Evolutionary conservation across 768 basidiomycete genomes (phyloP), one percentile per base, ranked within the genome.

Genomic region (Tulasnella sp.): DNA sequence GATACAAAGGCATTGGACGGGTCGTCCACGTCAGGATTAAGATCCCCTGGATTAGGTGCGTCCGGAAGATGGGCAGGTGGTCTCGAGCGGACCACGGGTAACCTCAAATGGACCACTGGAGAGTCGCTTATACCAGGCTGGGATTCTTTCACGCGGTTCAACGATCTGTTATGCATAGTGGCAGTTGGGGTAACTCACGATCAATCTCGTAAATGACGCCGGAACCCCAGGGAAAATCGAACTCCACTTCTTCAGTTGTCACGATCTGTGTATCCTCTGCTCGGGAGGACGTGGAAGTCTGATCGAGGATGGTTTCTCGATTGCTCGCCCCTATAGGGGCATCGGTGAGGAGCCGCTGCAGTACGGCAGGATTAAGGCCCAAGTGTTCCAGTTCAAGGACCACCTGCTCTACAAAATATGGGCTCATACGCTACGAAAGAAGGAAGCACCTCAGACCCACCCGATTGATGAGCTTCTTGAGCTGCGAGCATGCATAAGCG

Each of bases 391-490:
- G 81, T 70, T 97, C 92, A 9, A 73, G 70, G 0, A 87, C 88
- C 38, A 92, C 80, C 43, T 56, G 34, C 34, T 38, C 34, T 15
- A 7, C 34, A 15, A 38, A 5, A 15, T 38, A 38, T 38, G 34
- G 15, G 34, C 34, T 5, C 15, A 5, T 38, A 5, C 34, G 15
- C 15, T n/a, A n/a, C 34, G 34, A 15, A 38, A 15, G 15, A 15
- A 38, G 34, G 5, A 15, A 7, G 15, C 15, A 38, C 7, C 15
- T 38, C 5, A 38, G 15, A 38, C 15, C 15, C 15, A 38, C 34
- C 66, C 83, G 78, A 63, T 88, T 87, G 64, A 97, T 92, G 29
- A 93, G 73, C 65, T 87, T 91, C 73, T 97, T 96, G 58, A 97
- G 81, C 87, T 94, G 65, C 43, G 63, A 34, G 25, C 24, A n/a